Evolutionary conservation across 225 moss, liverwort and hornwort genomes (phyloP).

Genomic region (Sphagnum contortum): DNA sequence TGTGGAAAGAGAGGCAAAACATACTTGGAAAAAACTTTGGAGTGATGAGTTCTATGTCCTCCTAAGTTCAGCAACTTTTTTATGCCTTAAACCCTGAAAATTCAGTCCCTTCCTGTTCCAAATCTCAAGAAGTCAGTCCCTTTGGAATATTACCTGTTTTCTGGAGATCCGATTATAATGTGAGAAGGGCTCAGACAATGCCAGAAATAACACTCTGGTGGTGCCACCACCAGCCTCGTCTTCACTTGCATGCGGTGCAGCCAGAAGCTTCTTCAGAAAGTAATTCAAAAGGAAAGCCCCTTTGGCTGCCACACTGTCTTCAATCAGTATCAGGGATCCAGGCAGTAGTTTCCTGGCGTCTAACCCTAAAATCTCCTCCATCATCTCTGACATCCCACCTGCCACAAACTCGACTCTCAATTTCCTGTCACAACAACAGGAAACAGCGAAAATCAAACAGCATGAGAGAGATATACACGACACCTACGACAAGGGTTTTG

Average conservation of each 20-base stretch:
- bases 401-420: no score
- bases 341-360: constrained; percentile 24
- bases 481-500: no score
- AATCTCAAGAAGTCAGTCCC: no score
- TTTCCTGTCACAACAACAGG: no score
- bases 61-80: no score
- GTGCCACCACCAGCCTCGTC: background rate
- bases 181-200: constrained; percentile 54
- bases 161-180: constrained; percentile 80
- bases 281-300: constrained; percentile 64
- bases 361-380: constrained; percentile 51
- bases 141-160: constrained; percentile 41
- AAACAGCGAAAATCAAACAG: no score
- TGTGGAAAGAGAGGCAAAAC: no score
- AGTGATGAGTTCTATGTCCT: no score
- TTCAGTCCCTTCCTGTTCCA: background rate
- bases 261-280: constrained; percentile 62
- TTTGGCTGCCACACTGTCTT: constrained; percentile 63
- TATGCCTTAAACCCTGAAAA: background rate
- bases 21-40: no score
- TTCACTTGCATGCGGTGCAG: constrained; percentile 10
- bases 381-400: constrained; percentile 2
- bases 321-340: constrained; percentile 50
- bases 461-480: no score
- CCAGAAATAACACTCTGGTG: constrained; percentile 59